These are phyloP conservation scores for Ilyonectria sp. DNA, from an alignment of 2,329 filamentous ascomycete species.

Conservation along the genomic window DNA sequence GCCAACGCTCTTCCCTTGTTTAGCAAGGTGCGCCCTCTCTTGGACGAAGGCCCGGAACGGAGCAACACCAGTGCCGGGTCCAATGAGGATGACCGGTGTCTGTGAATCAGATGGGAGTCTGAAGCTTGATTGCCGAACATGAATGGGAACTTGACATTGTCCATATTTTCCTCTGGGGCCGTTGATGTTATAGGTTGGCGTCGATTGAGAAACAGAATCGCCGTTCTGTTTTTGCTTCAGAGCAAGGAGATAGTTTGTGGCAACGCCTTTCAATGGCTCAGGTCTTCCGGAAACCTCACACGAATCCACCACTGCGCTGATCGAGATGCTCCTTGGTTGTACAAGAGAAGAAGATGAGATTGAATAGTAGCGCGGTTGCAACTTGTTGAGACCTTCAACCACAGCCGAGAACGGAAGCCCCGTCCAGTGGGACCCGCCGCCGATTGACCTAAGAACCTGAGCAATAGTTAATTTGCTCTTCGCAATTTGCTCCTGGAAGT, in stretches of 20 bases:
- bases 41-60: constrained; percentile 97
- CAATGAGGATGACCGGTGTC: constrained; percentile 95
- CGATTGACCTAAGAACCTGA: neutral
- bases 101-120: constrained; percentile 95
- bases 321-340: constrained; percentile 22
- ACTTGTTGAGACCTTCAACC: constrained; percentile 23
- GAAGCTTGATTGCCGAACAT: constrained; percentile 98
- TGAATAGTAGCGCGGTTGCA: constrained; percentile 35
- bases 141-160: constrained; percentile 93
- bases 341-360: constrained; percentile 33
- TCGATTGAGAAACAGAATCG: neutral
- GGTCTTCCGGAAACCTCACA: neutral
- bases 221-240: constrained; percentile 26
- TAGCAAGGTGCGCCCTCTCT: constrained; percentile 87
- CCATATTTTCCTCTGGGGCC: constrained; percentile 79
- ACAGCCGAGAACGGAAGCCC: constrained; percentile 65
- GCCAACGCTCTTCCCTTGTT: constrained; percentile 85
- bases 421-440: neutral
- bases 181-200: constrained; percentile 9
- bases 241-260: constrained; percentile 25
- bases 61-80: constrained; percentile 95
- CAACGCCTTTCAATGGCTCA: constrained; percentile 16
- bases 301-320: constrained; percentile 24
- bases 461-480: neutral
- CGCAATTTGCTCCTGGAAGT: constrained; percentile 61